Conservation (phyloP, 768 basidiomycete genomes). For the Glaciozyma antarctica region DNA sequence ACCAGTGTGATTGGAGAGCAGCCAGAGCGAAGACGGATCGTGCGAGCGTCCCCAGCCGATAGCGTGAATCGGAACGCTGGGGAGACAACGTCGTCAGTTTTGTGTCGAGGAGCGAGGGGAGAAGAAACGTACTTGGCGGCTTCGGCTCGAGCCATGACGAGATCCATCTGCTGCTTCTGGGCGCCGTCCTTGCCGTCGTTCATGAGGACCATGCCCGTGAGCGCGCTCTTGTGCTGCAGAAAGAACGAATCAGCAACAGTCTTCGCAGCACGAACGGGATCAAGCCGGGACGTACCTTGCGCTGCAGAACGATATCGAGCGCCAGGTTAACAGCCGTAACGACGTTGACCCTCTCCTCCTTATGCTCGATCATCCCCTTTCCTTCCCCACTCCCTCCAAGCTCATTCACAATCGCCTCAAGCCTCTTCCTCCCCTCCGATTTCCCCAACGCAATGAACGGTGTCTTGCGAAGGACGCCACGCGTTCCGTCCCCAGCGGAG, state of each 20-base stretch:
- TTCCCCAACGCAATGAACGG: slow-evolving; percentile 67
- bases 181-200: slow-evolving; percentile 88
- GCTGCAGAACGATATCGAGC: slow-evolving; percentile 86
- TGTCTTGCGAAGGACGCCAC: slow-evolving; percentile 63
- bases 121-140: slow-evolving; percentile 58
- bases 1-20: slow-evolving; percentile 94
- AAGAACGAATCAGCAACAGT: neutral
- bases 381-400: slow-evolving; percentile 48
- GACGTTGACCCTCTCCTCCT: slow-evolving; percentile 92
- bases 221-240: slow-evolving; percentile 56
- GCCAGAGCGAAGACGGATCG: slow-evolving; percentile 94
- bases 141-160: slow-evolving; percentile 91
- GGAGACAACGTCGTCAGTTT: neutral
- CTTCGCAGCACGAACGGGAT: too few relatives aligned
- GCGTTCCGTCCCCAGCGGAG: slow-evolving; percentile 61
- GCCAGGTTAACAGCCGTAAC: slow-evolving; percentile 97
- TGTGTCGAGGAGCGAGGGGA: neutral
- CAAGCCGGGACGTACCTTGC: slow-evolving; percentile 47
- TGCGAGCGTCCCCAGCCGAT: slow-evolving; percentile 95
- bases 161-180: slow-evolving; percentile 91
- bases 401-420: slow-evolving; percentile 27
- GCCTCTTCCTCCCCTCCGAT: slow-evolving; percentile 20
- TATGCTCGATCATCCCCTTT: slow-evolving; percentile 59
- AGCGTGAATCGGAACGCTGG: slow-evolving; percentile 78
- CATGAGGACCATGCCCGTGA: slow-evolving; percentile 84